These are phyloP conservation scores for Vararia minispora DNA, from an alignment of 768 basidiomycete species.

Conservation along the genomic window DNA sequence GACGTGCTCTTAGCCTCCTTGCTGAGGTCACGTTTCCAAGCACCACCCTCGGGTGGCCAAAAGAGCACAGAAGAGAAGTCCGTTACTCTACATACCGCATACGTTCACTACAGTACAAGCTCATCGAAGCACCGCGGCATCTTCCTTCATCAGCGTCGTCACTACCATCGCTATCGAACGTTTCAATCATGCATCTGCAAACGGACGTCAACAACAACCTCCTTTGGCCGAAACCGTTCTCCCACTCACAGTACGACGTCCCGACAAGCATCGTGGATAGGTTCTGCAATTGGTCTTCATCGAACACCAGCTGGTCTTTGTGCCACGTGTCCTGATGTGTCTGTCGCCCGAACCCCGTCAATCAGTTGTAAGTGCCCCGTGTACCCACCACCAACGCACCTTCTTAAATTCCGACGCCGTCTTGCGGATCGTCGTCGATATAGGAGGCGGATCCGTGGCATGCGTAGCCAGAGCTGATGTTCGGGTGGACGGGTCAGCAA, in stretches of 20 bases:
- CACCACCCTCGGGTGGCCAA: no score
- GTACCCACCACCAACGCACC: no score
- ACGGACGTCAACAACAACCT: constrained; percentile 12
- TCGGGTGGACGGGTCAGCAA: constrained; percentile 4
- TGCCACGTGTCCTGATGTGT: constrained; percentile 90
- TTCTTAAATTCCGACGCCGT: constrained; percentile 82
- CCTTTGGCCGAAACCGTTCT: constrained; percentile 4
- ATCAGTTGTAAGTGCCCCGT: no score
- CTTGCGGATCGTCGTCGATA: constrained; percentile 81
- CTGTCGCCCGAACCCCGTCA: constrained; percentile 13
- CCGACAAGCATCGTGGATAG: constrained; percentile 85
- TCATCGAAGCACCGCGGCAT: no score
- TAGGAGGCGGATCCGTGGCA: constrained; percentile 79
- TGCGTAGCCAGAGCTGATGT: constrained; percentile 58
- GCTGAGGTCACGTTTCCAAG: no score
- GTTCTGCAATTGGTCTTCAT: constrained; percentile 82
- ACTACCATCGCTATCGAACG: no score
- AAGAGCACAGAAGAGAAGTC: no score
- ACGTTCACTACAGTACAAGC: no score
- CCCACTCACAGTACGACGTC: constrained; percentile 70
- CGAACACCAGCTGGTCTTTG: constrained; percentile 76
- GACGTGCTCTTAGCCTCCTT: no score
- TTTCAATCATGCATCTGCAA: constrained; percentile 17
- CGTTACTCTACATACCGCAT: no score
- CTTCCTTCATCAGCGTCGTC: no score